Evolutionary conservation across 805 yeast genomes (phyloP).

Genomic region (Barnettozyma californica): DNA sequence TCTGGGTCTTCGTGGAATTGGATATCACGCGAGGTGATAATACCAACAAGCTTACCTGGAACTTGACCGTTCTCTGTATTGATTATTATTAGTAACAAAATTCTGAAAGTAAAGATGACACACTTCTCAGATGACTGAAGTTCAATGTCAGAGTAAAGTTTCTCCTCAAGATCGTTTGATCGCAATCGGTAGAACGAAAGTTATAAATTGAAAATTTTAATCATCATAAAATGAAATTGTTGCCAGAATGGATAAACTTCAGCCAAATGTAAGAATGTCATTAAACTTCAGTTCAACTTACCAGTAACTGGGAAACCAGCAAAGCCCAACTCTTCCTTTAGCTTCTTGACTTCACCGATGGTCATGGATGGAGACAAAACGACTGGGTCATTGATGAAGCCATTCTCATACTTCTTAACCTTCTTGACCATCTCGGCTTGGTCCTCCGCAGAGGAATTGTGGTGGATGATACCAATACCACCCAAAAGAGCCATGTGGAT

Average conservation of each 20-base stretch:
- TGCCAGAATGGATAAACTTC: not conserved
- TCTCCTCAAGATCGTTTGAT: slow-evolving; percentile 97
- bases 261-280: not conserved
- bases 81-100: slow-evolving; percentile 10
- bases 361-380: slow-evolving; percentile 73
- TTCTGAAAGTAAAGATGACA: not conserved
- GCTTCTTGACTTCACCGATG: slow-evolving; percentile 71
- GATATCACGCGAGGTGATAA: slow-evolving; percentile 93
- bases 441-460: slow-evolving; percentile 93
- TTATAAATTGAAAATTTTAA: slow-evolving; percentile 45
- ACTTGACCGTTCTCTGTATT: slow-evolving; percentile 70
- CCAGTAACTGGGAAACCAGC: slow-evolving; percentile 99
- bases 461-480: slow-evolving; percentile 98
- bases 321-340: slow-evolving; percentile 76
- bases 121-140: not conserved
- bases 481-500: slow-evolving; percentile 97
- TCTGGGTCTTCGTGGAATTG: slow-evolving; percentile 82
- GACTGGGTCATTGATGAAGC: slow-evolving; percentile 92
- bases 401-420: slow-evolving; percentile 96
- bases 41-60: slow-evolving; percentile 90
- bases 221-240: slow-evolving; percentile 47
- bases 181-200: slow-evolving; percentile 99
- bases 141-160: slow-evolving; percentile 35
- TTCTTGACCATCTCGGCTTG: slow-evolving; percentile 98
- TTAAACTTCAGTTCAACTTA: slow-evolving; percentile 48